A percentile compares a stretch with the other conserved stretches of the same genome.
These are phyloP conservation scores for Pythium apleroticum DNA, from an alignment of 352 stramenopile species.

Conservation along the genomic window DNA sequence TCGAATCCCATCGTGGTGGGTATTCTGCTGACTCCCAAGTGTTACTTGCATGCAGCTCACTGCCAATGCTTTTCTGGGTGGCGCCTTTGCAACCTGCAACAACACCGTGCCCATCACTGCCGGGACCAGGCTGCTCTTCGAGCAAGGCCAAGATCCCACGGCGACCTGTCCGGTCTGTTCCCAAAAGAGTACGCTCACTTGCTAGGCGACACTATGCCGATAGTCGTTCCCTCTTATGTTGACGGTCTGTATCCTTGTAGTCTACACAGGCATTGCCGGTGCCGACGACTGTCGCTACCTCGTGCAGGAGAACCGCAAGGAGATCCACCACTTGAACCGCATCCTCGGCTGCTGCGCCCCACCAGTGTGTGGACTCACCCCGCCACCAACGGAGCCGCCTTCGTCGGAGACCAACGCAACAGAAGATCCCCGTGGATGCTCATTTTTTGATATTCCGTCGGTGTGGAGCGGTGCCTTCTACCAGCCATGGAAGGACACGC, in stretches of 20 bases:
- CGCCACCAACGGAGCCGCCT: neutral
- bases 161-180: constrained; percentile 66
- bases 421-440: constrained; percentile 27
- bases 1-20: neutral
- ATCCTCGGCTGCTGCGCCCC: constrained; percentile 64
- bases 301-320: constrained; percentile 50
- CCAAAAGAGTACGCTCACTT: constrained; percentile 37
- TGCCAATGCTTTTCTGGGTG: constrained; percentile 56
- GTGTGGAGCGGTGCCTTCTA: constrained; percentile 78
- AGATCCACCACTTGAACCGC: constrained; percentile 58
- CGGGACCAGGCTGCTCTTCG: constrained; percentile 60
- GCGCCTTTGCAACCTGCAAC: constrained; percentile 54
- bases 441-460: constrained; percentile 61
- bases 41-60: constrained; percentile 45
- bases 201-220: too few species aligned
- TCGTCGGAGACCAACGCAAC: neutral
- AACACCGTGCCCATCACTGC: constrained; percentile 56
- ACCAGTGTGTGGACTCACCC: constrained; percentile 38
- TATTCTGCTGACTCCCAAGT: constrained; percentile 2
- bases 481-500: constrained; percentile 67
- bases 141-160: constrained; percentile 73
- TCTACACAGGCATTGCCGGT: constrained; percentile 72
- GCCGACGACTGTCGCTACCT: constrained; percentile 58
- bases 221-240: too few species aligned
- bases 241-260: constrained; percentile 10